Conservation (phyloP, 257 asterid species). For the Jacaranda mimosifolia region DNA sequence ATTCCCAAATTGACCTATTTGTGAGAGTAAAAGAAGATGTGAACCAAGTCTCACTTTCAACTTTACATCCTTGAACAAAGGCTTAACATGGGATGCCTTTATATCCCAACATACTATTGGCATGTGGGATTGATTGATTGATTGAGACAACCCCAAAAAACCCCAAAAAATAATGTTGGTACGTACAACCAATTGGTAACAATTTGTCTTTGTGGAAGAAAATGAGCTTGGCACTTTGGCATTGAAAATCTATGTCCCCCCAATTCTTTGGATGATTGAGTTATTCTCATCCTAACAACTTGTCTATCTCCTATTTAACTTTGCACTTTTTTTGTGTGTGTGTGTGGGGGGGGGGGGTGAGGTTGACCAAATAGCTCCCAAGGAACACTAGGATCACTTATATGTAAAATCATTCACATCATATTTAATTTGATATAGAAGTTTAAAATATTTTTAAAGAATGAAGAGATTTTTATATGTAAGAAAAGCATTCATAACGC, state of each 20-base stretch:
- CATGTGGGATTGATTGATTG: neutral
- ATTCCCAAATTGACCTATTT: neutral
- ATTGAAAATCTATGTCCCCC: neutral
- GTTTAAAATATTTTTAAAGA: no score
- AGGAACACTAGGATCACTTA: no score
- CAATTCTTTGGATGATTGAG: neutral
- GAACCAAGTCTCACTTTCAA: neutral
- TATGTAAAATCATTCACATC: no score
- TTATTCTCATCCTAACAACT: neutral
- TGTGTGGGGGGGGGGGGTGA: no score
- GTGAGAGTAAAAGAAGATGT: neutral
- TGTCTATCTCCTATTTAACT: neutral
- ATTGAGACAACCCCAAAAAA: neutral
- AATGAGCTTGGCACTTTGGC: neutral
- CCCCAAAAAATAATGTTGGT: neutral
- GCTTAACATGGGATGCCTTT: conserved; percentile 7
- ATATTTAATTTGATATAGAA: no score
- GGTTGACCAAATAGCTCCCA: neutral
- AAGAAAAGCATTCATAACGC: no score
- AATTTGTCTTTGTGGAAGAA: neutral
- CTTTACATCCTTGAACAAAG: neutral
- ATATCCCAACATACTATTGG: no score
- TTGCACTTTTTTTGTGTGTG: neutral
- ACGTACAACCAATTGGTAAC: neutral
- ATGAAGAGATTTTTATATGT: no score